phyloP scores from a whole-genome alignment of 1,284 basidiomycete genomes.

The Boletus holoroseus region DNA sequence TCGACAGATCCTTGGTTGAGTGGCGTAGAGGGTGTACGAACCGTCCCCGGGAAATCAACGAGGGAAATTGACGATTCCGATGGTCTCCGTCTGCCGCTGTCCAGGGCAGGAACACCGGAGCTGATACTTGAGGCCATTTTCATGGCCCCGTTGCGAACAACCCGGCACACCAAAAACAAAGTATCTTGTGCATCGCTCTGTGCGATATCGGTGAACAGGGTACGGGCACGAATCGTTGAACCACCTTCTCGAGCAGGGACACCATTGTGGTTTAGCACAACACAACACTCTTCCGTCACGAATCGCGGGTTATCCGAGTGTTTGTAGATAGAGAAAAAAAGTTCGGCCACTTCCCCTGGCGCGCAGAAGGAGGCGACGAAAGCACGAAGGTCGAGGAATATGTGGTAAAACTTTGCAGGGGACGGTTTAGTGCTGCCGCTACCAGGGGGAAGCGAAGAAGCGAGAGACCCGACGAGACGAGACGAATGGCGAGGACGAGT shows the following conservation, averaged over 20 bases:
- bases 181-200: slow-evolving; percentile 80
- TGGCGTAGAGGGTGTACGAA: slow-evolving; percentile 16
- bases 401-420: slow-evolving; percentile 78
- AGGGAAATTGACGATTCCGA: slow-evolving; percentile 46
- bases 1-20: slow-evolving; percentile 31
- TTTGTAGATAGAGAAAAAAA: slow-evolving; percentile 92
- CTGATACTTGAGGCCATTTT: slow-evolving; percentile 62
- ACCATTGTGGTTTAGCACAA: slow-evolving; percentile 87
- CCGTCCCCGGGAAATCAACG: slow-evolving; percentile 27
- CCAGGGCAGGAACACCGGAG: slow-evolving; percentile 42
- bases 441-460: slow-evolving; percentile 21
- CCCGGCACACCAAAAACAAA: slow-evolving; percentile 83
- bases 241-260: slow-evolving; percentile 72
- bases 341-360: slow-evolving; percentile 86
- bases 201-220: slow-evolving; percentile 86
- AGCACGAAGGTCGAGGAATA: slow-evolving; percentile 84
- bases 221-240: slow-evolving; percentile 55
- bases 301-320: slow-evolving; percentile 74
- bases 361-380: slow-evolving; percentile 88
- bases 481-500: slow-evolving; percentile 43
- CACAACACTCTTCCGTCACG: slow-evolving; percentile 92
- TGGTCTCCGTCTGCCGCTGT: slow-evolving; percentile 41
- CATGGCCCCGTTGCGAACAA: slow-evolving; percentile 84
- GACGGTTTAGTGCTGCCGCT: slow-evolving; percentile 33
- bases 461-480: slow-evolving; percentile 46